Conservation (phyloP, 2,329 filamentous ascomycete genomes). For the Emericellopsis atlantica region DNA sequence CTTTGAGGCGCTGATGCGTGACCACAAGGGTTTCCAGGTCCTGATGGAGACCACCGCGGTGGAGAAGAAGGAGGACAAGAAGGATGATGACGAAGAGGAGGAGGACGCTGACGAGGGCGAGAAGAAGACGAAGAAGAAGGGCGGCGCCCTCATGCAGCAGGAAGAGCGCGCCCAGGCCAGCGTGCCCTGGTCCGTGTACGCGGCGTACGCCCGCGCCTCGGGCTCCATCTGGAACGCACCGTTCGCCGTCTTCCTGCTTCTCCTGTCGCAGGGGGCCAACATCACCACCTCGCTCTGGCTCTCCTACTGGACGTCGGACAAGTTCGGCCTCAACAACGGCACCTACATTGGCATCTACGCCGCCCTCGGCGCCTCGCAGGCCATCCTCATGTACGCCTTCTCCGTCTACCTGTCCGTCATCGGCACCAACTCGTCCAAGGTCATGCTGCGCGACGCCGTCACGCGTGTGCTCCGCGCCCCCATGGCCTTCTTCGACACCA, state of each 20-base stretch:
- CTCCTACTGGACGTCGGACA: slow-evolving; percentile 81
- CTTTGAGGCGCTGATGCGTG: slow-evolving; percentile 73
- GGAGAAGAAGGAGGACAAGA: slow-evolving; percentile 43
- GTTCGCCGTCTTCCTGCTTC: slow-evolving; percentile 47
- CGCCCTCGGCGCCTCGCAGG: slow-evolving; percentile 58
- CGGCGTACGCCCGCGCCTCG: slow-evolving; percentile 63
- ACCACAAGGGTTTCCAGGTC: slow-evolving; percentile 65
- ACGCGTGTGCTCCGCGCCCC: slow-evolving; percentile 58
- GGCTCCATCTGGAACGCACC: slow-evolving; percentile 59
- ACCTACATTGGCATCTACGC: slow-evolving; percentile 64
- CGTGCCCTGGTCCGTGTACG: slow-evolving; percentile 71
- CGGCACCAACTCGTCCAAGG: slow-evolving; percentile 70
- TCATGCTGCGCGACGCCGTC: slow-evolving; percentile 72
- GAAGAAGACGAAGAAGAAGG: slow-evolving; percentile 44
- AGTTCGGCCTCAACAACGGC: slow-evolving; percentile 54
- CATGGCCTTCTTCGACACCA: slow-evolving; percentile 96
- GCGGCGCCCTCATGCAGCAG: slow-evolving; percentile 56
- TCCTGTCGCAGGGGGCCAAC: slow-evolving; percentile 69
- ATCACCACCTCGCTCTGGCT: slow-evolving; percentile 86
- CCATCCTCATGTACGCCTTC: slow-evolving; percentile 67
- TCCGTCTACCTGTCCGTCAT: slow-evolving; percentile 65
- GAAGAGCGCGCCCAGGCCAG: slow-evolving; percentile 60
- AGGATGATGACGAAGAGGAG: slow-evolving; percentile 33
- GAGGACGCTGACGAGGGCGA: slow-evolving; percentile 26
- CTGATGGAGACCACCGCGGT: slow-evolving; percentile 78